Evolutionary conservation across 2,329 filamentous ascomycete species (phyloP), one percentile per base, ranked within the genome.

Genomic region (Xylariaceae sp.): DNA sequence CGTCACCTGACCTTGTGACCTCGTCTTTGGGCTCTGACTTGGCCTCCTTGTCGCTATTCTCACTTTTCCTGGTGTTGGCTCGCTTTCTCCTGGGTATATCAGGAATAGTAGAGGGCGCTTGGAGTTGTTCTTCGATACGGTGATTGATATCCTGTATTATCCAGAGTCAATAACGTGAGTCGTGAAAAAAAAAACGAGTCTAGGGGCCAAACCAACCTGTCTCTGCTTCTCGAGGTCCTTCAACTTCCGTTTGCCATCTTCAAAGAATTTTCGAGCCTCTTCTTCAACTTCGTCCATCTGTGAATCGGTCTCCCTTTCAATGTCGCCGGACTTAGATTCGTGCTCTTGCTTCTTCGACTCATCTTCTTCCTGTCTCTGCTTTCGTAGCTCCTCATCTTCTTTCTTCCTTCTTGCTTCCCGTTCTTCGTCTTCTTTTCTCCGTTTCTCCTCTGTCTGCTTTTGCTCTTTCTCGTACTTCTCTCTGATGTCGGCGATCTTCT

Each of bases 351-450:
- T 58, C 13, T 66, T 63, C 18, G 65, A 63, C 10, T 54, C 56
- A 47, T 75, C 72, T 31, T 74, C 67, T 0, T 57, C 53, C 5
- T 52, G 53, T 2, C 61, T 60, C 31, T 55, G 60, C 14, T 57
- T 60, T 6, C 60, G 58, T 3, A 71, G 53, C 33, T 69, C 65
- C 19, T 71, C 66, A 31, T 76, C 73, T 45, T 76, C 73, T 10
- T 57, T 54, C 10, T 59, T 63, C 4, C 73, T 63, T 16, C 63
- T 60, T 10, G 68, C 65, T 10, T 68, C 69, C 7, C 68, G 63
- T 55, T 75, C 72, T 39, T 75, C 73, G 44, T 75, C 73, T 50
- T 75, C 73, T 17, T 53, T 63, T n/a, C 71, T 65, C 16, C 73
- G 64, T 16, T 63, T 62, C 51, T 71, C 70, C 2, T 60, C 61